A percentile compares a stretch with the other conserved stretches of the same genome.
Evolutionary conservation across 2,329 filamentous ascomycete species (phyloP).

Genomic region (Pseudopithomyces maydicus): DNA sequence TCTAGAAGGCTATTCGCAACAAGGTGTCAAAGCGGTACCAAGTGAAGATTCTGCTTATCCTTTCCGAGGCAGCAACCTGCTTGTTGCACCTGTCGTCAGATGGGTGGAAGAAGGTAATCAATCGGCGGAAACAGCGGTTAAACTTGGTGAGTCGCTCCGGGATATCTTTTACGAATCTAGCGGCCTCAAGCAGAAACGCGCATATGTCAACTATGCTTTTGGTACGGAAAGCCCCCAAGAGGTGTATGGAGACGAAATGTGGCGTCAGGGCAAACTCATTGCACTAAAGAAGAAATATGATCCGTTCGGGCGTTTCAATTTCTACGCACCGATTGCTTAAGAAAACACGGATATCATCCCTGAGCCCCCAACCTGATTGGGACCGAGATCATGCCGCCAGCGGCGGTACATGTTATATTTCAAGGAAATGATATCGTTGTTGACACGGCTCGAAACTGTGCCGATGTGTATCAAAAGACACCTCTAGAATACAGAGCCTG

Average conservation of each 20-base stretch:
- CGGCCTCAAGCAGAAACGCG: neutral
- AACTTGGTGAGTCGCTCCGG: neutral
- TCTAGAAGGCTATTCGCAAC: neutral
- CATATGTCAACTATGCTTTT: conserved; percentile 1
- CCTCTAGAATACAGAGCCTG: too few relatives aligned
- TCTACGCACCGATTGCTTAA: neutral
- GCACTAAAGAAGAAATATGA: neutral
- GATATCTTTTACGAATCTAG: neutral
- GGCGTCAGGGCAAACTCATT: neutral
- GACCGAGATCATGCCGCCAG: too few relatives aligned
- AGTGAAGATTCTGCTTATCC: neutral
- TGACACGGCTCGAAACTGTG: too few relatives aligned
- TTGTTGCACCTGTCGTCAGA: neutral
- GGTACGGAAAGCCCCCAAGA: neutral
- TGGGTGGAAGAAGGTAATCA: neutral
- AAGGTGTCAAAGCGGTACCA: neutral
- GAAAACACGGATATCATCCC: too few relatives aligned
- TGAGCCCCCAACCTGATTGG: too few relatives aligned
- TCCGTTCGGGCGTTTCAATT: neutral
- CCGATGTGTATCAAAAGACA: too few relatives aligned
- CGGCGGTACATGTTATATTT: too few relatives aligned
- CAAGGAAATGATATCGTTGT: too few relatives aligned
- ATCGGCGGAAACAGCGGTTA: neutral
- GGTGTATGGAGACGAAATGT: neutral
- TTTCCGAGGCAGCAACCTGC: neutral